phyloP scores from a whole-genome alignment of 192 early-diverging fungal species.

The Bifiguratus adelaidae region DNA sequence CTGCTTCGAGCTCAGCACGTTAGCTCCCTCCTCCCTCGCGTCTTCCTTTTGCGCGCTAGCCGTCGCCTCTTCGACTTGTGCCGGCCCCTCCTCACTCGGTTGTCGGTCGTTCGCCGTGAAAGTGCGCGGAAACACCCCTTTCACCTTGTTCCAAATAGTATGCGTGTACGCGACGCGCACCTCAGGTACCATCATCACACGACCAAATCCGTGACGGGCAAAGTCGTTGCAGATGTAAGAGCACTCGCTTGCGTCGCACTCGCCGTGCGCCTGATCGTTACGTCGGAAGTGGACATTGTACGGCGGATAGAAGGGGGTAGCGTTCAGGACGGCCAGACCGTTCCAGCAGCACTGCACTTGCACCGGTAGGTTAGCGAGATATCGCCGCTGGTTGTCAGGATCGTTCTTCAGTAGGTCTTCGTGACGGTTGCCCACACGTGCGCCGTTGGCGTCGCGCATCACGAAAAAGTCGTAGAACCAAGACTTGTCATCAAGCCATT shows the following conservation, averaged over 20 bases:
- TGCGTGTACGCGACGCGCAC: conserved; percentile 32
- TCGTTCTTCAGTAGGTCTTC: neutral
- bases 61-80: no score
- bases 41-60: no score
- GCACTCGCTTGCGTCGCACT: conserved; percentile 39
- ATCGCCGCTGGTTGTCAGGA: conserved; percentile 4
- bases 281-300: neutral
- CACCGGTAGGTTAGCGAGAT: conserved; percentile 17
- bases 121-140: no score
- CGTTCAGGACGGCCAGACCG: conserved; percentile 27
- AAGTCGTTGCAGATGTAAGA: conserved; percentile 35
- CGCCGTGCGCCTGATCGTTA: neutral
- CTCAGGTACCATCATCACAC: conserved; percentile 27
- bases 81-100: no score
- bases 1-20: no score
- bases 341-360: conserved; percentile 42
- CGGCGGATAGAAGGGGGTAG: conserved; percentile 15
- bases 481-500: no score
- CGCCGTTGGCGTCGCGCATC: conserved; percentile 27
- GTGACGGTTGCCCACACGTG: conserved; percentile 18
- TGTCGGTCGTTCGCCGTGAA: no score
- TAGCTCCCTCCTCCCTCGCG: no score
- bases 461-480: conserved; percentile 37
- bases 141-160: no score
- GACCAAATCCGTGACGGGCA: conserved; percentile 15